Evolutionary conservation across 2,329 filamentous ascomycete genomes (phyloP).

Genomic region (Scleromitrula shiraiana): DNA sequence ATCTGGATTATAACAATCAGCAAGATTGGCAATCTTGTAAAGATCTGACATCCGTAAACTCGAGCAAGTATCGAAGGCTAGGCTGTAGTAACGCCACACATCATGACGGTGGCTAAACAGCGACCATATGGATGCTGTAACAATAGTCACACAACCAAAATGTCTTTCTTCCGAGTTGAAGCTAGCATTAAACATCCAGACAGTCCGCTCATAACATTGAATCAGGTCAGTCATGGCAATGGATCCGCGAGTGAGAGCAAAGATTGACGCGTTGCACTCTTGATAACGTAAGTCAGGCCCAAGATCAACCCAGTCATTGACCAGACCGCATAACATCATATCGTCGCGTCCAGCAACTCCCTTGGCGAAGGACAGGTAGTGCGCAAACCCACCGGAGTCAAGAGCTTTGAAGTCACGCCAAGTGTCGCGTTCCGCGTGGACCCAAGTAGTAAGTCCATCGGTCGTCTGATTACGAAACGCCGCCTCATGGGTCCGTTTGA

Average conservation of each 20-base stretch:
- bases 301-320: not conserved
- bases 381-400: not conserved
- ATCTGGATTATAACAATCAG: not conserved
- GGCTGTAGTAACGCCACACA: not conserved
- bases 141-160: too few species aligned
- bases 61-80: not conserved
- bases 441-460: not conserved
- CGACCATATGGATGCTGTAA: not conserved
- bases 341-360: not conserved
- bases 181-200: not conserved
- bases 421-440: not conserved
- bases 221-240: not conserved
- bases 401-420: not conserved
- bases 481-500: not conserved
- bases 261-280: not conserved
- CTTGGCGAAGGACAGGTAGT: not conserved
- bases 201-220: not conserved
- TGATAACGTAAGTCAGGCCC: not conserved
- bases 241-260: not conserved
- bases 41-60: not conserved
- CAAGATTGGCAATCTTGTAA: not conserved
- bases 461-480: not conserved
- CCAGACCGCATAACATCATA: not conserved
- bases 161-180: not conserved
- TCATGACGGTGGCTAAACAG: not conserved